Evolutionary conservation across 2,329 filamentous ascomycete species (phyloP).

Genomic region (Colletotrichum tropicicola): DNA sequence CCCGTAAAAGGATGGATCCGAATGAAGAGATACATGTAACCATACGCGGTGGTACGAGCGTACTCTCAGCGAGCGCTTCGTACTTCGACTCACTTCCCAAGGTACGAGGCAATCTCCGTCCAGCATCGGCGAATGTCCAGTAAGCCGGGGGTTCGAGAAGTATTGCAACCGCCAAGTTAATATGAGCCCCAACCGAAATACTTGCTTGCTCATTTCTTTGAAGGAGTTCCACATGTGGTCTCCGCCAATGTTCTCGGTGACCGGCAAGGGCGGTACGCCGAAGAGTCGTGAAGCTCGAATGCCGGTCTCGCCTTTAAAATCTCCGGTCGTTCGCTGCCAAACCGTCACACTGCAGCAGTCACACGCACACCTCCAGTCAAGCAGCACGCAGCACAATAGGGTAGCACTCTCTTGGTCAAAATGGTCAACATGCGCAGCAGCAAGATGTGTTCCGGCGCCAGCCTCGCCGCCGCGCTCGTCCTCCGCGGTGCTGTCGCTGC

Average conservation of each 20-base stretch:
- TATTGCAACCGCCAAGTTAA: too few relatives aligned
- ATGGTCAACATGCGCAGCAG: neutral
- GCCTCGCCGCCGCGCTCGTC: neutral
- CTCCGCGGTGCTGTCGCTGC: neutral
- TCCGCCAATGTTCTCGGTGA: neutral
- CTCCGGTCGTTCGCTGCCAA: neutral
- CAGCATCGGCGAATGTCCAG: neutral
- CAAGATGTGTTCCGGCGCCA: neutral
- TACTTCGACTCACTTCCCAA: too few relatives aligned
- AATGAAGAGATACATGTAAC: neutral
- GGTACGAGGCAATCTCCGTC: neutral
- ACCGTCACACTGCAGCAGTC: too few relatives aligned
- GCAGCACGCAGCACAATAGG: neutral
- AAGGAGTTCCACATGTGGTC: neutral
- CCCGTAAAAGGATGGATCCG: too few relatives aligned
- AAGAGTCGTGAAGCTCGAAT: neutral
- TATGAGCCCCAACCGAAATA: neutral
- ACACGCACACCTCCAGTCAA: too few relatives aligned
- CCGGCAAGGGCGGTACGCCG: neutral
- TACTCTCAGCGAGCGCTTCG: neutral
- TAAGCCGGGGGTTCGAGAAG: too few relatives aligned
- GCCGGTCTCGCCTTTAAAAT: neutral
- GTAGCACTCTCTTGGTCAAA: neutral
- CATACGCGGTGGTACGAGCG: neutral
- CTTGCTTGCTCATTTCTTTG: neutral